Evolutionary conservation across 352 stramenopile genomes (phyloP), one percentile per base, ranked within the genome.

Genomic region (Phytopythium delawarense): DNA sequence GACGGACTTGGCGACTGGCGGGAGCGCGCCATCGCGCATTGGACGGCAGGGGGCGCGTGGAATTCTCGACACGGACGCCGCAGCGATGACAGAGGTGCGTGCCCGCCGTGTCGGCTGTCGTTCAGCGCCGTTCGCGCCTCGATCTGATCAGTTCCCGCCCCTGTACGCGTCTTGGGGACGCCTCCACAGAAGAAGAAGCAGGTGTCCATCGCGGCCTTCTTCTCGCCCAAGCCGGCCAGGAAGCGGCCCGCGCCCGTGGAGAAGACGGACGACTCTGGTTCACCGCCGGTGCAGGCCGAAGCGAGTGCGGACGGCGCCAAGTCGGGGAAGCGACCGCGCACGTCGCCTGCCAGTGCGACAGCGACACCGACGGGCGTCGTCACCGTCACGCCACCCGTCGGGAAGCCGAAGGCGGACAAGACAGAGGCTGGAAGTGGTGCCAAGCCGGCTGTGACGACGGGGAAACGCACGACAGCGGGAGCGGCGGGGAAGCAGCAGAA

Each of bases 161-260:
- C 45, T 12, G 8, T 54, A 35, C 16, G 11, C 15, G 0, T 3
- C 49, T 12, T 6, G 23, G 25, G 20, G 11, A 32, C 32, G 12
- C 7, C 21, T 1, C n/a, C 5, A 4, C 42, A 81, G 69, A 70
- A 79, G 63, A 87, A 84, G 62, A 92, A 94, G 60, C 83, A 95
- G 67, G 79, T 75, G 39, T 85, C 81, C 13, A 89, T 95, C 66
- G 76, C 78, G 45, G 66, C 81, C 59, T 95, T 93, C 64, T 95
- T 95, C 66, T 90, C 86, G 46, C 86, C 86, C 13, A 79, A 78
- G 25, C 18, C 58, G 11, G 62, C 52, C 30, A 65, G 64, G 13
- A 67, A 68, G 68, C 58, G 44, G 34, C 35, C 11, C 34, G 4
- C 63, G 30, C 25, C 55, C 11, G 23, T 40, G 0, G 49, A 59